phyloP scores from a whole-genome alignment of 2,329 filamentous ascomycete species.

The Aspergillus texensis region DNA sequence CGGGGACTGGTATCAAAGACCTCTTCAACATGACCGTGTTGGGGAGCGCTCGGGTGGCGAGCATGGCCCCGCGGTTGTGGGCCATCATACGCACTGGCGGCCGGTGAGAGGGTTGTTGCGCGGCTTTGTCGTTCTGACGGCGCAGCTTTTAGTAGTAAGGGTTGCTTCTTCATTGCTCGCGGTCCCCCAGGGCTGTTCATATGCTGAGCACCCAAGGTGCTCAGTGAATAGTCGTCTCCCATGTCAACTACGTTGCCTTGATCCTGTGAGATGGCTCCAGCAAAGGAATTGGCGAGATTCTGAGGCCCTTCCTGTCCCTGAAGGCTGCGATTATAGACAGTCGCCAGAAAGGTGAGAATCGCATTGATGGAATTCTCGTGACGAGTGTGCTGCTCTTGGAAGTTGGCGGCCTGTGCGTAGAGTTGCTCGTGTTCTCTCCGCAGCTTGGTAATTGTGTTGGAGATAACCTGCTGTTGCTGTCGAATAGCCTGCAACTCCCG shows the following conservation, averaged over 20 bases:
- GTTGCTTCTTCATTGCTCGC: constrained; percentile 50
- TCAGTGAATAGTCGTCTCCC: constrained; percentile 52
- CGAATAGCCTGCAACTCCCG: constrained; percentile 81
- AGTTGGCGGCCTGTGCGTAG: constrained; percentile 83
- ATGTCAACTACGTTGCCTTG: constrained; percentile 66
- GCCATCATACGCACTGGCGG: constrained; percentile 35
- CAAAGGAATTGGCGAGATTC: constrained; percentile 83
- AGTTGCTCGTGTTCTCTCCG: constrained; percentile 85
- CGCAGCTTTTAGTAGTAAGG: constrained; percentile 50
- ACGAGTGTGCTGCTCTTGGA: constrained; percentile 90
- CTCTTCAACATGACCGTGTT: constrained; percentile 46
- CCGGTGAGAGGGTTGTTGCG: constrained; percentile 42
- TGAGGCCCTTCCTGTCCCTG: constrained; percentile 77
- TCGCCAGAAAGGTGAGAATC: constrained; percentile 95
- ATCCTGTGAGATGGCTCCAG: constrained; percentile 68
- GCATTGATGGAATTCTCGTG: constrained; percentile 98
- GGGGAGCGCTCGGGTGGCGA: constrained; percentile 34
- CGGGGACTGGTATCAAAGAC: constrained; percentile 45
- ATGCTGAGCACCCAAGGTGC: constrained; percentile 37
- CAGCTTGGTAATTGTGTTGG: constrained; percentile 75
- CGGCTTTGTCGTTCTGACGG: constrained; percentile 34
- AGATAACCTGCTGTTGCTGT: constrained; percentile 83
- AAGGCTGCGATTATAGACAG: constrained; percentile 91
- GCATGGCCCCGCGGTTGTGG: constrained; percentile 30
- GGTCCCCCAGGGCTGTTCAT: constrained; percentile 38